These are phyloP conservation scores for Zygosaccharomyces pseudorouxii DNA, from an alignment of 805 yeast genomes.

Conservation along the genomic window DNA sequence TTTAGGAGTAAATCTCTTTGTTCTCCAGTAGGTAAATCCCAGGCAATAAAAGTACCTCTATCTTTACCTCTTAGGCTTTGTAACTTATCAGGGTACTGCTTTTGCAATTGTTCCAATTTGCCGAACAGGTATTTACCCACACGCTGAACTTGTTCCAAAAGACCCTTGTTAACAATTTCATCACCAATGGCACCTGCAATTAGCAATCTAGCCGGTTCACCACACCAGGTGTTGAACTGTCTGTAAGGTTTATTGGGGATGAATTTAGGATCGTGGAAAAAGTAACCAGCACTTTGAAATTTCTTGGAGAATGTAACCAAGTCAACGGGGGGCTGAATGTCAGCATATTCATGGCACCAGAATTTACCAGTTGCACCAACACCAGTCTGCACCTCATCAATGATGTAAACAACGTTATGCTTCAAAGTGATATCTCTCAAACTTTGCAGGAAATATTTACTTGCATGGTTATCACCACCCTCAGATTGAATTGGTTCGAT, in stretches of 20 bases:
- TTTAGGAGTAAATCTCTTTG: conserved; percentile 46
- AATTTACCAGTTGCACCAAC: conserved; percentile 68
- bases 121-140: conserved; percentile 53
- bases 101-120: conserved; percentile 37
- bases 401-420: conserved; percentile 54
- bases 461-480: conserved; percentile 74
- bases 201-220: conserved; percentile 65
- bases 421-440: conserved; percentile 56
- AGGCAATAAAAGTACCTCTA: conserved; percentile 63
- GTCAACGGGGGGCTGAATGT: conserved; percentile 58
- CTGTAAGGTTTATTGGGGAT: conserved; percentile 59
- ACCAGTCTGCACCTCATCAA: conserved; percentile 73
- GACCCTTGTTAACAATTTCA: conserved; percentile 47
- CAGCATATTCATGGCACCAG: conserved; percentile 72
- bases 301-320: conserved; percentile 68
- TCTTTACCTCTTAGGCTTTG: conserved; percentile 56
- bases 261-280: conserved; percentile 53
- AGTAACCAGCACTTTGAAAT: conserved; percentile 71
- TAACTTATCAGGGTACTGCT: conserved; percentile 40
- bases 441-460: conserved; percentile 56
- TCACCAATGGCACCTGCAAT: conserved; percentile 57
- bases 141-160: conserved; percentile 45
- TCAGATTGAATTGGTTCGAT: conserved; percentile 84
- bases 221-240: conserved; percentile 78
- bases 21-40: conserved; percentile 46